Percentiles rank a stretch among this genome's conserved stretches.
These are phyloP conservation scores for Protea cynaroides DNA, from an alignment of 164 flowering plant species.

Conservation along the genomic window DNA sequence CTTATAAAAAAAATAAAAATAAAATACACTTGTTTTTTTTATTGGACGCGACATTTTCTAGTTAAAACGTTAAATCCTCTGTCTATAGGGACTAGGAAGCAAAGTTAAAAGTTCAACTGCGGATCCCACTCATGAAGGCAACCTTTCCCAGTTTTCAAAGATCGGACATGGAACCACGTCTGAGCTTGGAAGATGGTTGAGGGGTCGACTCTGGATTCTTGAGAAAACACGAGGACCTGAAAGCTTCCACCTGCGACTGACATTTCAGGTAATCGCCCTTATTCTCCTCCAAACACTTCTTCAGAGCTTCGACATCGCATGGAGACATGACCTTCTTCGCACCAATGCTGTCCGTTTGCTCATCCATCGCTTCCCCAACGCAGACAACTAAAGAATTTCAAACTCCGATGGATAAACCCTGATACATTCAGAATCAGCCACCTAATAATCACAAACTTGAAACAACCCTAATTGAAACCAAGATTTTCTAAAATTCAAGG, in stretches of 20 bases:
- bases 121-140: not conserved
- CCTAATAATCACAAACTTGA: no score
- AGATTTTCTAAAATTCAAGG: no score
- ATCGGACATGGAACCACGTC: slow-evolving; percentile 20
- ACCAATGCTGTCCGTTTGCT: slow-evolving; percentile 2
- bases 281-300: slow-evolving; percentile 58
- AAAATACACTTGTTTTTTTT: no score
- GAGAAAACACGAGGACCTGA: slow-evolving; percentile 30
- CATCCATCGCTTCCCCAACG: slow-evolving; percentile 15
- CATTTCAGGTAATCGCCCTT: slow-evolving; percentile 45
- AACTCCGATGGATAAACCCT: not conserved
- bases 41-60: no score
- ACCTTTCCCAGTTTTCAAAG: slow-evolving; percentile 6
- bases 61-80: no score
- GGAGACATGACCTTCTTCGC: slow-evolving; percentile 23
- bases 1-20: no score
- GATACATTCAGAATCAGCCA: not conserved
- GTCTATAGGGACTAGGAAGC: not conserved
- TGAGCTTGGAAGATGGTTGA: slow-evolving; percentile 9
- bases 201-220: slow-evolving; percentile 15
- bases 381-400: not conserved
- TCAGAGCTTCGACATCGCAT: slow-evolving; percentile 41
- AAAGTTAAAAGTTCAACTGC: no score
- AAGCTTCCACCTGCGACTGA: slow-evolving; percentile 44
- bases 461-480: no score